A percentile compares a stretch with the other conserved stretches of the same genome.
phyloP scores from a whole-genome alignment of 768 basidiomycete species.

The Terana coerulea region DNA sequence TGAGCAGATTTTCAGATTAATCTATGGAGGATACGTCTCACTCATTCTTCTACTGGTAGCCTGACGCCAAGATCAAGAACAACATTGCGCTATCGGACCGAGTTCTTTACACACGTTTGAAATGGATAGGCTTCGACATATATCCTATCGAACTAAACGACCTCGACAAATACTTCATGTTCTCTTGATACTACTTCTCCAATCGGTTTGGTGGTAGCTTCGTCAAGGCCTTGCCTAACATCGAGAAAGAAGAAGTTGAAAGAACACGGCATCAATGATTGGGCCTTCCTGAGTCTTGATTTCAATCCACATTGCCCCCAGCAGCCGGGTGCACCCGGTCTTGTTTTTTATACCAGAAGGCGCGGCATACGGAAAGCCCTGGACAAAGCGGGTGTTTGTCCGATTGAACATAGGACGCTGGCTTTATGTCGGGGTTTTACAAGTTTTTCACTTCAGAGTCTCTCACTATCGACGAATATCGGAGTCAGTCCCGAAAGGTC shows the following conservation, averaged over 20 bases:
- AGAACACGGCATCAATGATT: slow-evolving; percentile 11
- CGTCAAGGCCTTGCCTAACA: slow-evolving; percentile 6
- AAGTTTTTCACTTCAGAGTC: slow-evolving; percentile 5
- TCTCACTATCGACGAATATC: slow-evolving; percentile 7
- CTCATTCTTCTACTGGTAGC: background rate
- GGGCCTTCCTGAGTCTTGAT: slow-evolving; percentile 7
- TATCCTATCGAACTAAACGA: slow-evolving; percentile 13
- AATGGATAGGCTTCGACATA: background rate
- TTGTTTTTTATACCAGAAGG: background rate
- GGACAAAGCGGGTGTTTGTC: slow-evolving; percentile 9
- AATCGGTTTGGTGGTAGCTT: slow-evolving; percentile 14
- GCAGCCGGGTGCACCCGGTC: slow-evolving; percentile 11
- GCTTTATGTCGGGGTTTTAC: slow-evolving; percentile 14
- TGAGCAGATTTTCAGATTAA: background rate
- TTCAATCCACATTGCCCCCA: slow-evolving; percentile 16
- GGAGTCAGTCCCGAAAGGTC: background rate
- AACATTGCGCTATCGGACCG: slow-evolving; percentile 4
- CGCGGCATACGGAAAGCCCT: background rate
- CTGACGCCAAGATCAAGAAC: slow-evolving; percentile 13
- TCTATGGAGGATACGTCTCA: no score
- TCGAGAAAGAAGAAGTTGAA: background rate
- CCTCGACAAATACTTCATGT: background rate
- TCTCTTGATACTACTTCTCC: slow-evolving; percentile 9
- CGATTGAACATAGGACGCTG: slow-evolving; percentile 4
- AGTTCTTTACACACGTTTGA: slow-evolving; percentile 8